Evolutionary conservation across 2,329 filamentous ascomycete genomes (phyloP), one percentile per base, ranked within the genome.

Genomic region (Penicillium brasilianum): DNA sequence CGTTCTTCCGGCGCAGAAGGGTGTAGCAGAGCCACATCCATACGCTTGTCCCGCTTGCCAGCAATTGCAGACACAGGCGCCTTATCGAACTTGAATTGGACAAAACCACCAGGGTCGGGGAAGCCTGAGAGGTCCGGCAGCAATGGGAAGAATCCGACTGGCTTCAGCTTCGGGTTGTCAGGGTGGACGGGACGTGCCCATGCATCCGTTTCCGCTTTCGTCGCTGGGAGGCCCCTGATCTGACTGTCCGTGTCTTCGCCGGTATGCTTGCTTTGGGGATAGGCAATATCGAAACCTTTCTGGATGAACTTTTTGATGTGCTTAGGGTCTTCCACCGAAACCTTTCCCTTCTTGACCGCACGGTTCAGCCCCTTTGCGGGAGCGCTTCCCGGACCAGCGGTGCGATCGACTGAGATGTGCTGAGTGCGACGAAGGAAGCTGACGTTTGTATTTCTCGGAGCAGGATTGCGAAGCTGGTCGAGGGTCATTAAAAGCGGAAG

Each of bases 361-460:
- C 71, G 72, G 46, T 67, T 59, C 39, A 73, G 74, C 20, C 66
- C 46, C 60, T 66, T 70, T 16, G 68, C 63, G 13, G 73, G 63
- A 4, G 72, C 53, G 22, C 68, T 71, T 16, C 70, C 72, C 37
- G 78, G 76, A 2, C 74, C 71, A 5, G 72, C 73, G 36, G 71
- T 71, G 46, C 73, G 71, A 48, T 74, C 74, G 8, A 79, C 74
- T 28, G 79, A 78, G 72, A 97, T 97, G 80, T 98, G 98, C 77
- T 99, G 95, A 58, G 95, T 98, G 71, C 94, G 88, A 60, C 95
- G 92, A 68, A 99, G 85, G 85, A 99, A 99, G 65, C 92, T 97
- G 57, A 97, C 92, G 65, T 90, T 89, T 18, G 89, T 84, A 64
- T 92, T 90, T 63, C 87, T 87, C 44, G 88, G 85, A 69, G 91